These are phyloP conservation scores for Sporothrix curviconia DNA, from an alignment of 2,329 filamentous ascomycete species.

Conservation along the genomic window DNA sequence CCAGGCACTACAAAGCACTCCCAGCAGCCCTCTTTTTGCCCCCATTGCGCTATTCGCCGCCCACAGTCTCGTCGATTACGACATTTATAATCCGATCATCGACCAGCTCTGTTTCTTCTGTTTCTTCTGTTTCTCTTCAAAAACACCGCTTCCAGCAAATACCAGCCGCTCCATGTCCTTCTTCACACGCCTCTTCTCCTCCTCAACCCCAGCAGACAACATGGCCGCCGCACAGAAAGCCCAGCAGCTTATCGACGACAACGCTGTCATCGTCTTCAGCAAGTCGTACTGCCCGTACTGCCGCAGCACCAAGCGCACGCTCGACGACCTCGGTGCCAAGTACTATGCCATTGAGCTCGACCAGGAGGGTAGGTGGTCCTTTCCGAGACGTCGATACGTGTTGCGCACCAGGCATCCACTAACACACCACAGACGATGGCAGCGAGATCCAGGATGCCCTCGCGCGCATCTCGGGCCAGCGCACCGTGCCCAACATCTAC, in stretches of 20 bases:
- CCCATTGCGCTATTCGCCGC: slow-evolving; percentile 6
- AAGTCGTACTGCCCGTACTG: slow-evolving; percentile 98
- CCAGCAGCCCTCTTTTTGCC: slow-evolving; percentile 14
- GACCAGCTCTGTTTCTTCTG: background rate
- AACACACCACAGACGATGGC: slow-evolving; percentile 62
- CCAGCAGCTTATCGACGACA: slow-evolving; percentile 80
- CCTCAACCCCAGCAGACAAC: slow-evolving; percentile 47
- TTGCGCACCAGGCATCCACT: slow-evolving; percentile 18
- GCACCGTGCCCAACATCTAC: slow-evolving; percentile 92
- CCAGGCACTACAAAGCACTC: background rate
- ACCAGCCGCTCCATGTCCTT: slow-evolving; percentile 57
- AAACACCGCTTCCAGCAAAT: slow-evolving; percentile 17
- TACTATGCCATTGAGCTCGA: slow-evolving; percentile 70
- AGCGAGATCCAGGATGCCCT: slow-evolving; percentile 77
- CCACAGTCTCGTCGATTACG: background rate
- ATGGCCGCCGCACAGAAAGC: slow-evolving; percentile 87
- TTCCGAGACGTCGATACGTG: background rate
- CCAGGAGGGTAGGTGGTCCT: slow-evolving; percentile 59
- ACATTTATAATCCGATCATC: slow-evolving; percentile 6
- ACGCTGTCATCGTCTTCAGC: slow-evolving; percentile 88
- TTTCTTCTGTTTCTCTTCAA: slow-evolving; percentile 9
- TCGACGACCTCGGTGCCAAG: slow-evolving; percentile 64
- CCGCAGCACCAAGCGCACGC: slow-evolving; percentile 65
- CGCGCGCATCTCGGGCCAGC: slow-evolving; percentile 70
- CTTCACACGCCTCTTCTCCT: slow-evolving; percentile 64